A percentile compares a stretch with the other conserved stretches of the same genome.
Evolutionary conservation across 2,329 filamentous ascomycete genomes (phyloP).

Genomic region (Clonostachys chloroleuca): DNA sequence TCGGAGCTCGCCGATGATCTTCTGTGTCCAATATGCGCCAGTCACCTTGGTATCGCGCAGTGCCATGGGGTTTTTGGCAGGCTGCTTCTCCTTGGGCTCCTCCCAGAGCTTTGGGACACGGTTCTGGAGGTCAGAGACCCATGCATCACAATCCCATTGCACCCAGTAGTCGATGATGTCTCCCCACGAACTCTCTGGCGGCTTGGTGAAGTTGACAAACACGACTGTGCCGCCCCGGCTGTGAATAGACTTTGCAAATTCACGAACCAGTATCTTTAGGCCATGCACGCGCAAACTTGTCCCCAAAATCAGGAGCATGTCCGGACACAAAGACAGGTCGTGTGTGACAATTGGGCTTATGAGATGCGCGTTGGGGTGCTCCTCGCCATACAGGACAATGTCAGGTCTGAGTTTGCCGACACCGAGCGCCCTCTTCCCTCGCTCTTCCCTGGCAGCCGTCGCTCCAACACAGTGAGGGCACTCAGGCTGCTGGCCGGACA

Average conservation of each 20-base stretch:
- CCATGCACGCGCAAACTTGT: slow-evolving; percentile 70
- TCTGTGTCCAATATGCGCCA: slow-evolving; percentile 1
- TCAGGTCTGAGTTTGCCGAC: slow-evolving; percentile 67
- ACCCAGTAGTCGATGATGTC: slow-evolving; percentile 73
- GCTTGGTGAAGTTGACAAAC: slow-evolving; percentile 70
- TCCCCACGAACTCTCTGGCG: slow-evolving; percentile 67
- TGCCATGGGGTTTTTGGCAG: slow-evolving; percentile 7
- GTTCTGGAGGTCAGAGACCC: slow-evolving; percentile 59
- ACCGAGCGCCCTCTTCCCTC: slow-evolving; percentile 62
- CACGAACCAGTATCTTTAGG: slow-evolving; percentile 64
- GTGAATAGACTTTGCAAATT: slow-evolving; percentile 69
- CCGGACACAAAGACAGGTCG: slow-evolving; percentile 59
- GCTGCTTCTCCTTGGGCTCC: slow-evolving; percentile 29
- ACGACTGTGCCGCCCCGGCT: slow-evolving; percentile 63
- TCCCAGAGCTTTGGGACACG: slow-evolving; percentile 58
- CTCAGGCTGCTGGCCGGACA: slow-evolving; percentile 61
- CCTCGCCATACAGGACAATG: slow-evolving; percentile 71
- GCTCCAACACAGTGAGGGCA: slow-evolving; percentile 63
- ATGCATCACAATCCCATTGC: slow-evolving; percentile 70
- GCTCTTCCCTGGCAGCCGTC: slow-evolving; percentile 57
- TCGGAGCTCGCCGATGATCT: slow-evolving; percentile 2
- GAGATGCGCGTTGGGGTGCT: slow-evolving; percentile 64
- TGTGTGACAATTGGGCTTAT: slow-evolving; percentile 66
- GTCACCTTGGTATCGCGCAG: background rate
- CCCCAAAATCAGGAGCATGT: slow-evolving; percentile 65